Percentiles rank a stretch among this genome's conserved stretches.
Conservation (phyloP, 768 basidiomycete species). For the Lentinula detonsa region DNA sequence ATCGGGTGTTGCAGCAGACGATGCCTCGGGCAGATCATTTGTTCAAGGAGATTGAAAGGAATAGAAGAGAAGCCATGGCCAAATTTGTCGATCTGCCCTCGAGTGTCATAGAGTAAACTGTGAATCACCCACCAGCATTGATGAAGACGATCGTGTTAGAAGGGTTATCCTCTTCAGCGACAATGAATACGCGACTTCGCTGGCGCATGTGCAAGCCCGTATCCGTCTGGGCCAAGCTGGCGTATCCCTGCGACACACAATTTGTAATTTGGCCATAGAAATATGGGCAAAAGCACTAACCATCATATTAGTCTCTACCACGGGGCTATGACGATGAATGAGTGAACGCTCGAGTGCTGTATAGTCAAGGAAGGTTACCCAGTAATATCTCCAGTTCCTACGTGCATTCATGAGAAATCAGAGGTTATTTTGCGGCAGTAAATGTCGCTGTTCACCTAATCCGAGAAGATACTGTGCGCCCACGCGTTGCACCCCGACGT, state of each 20-base stretch:
- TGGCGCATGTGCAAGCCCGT: constrained; percentile 78
- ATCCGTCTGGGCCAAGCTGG: constrained; percentile 55
- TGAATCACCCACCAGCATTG: constrained; percentile 50
- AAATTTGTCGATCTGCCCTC: neutral
- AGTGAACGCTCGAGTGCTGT: neutral
- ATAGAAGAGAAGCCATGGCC: neutral
- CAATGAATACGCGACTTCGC: constrained; percentile 69
- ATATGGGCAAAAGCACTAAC: constrained; percentile 23
- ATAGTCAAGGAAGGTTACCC: constrained; percentile 35
- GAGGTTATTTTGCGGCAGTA: no score
- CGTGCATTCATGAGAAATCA: neutral
- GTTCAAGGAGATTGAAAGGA: no score
- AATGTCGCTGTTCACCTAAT: constrained; percentile 31
- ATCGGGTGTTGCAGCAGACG: neutral
- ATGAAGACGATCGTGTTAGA: constrained; percentile 66
- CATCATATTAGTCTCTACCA: constrained; percentile 85
- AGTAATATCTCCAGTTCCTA: constrained; percentile 71
- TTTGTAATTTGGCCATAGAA: neutral
- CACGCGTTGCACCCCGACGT: constrained; percentile 23
- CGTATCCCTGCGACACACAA: constrained; percentile 50
- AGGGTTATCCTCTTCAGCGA: constrained; percentile 54
- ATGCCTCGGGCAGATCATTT: no score
- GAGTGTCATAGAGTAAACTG: neutral
- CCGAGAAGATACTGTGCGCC: constrained; percentile 49
- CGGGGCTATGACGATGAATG: constrained; percentile 36